Evolutionary conservation across 805 yeast genomes (phyloP).

Genomic region (Pachysolen tannophilus): DNA sequence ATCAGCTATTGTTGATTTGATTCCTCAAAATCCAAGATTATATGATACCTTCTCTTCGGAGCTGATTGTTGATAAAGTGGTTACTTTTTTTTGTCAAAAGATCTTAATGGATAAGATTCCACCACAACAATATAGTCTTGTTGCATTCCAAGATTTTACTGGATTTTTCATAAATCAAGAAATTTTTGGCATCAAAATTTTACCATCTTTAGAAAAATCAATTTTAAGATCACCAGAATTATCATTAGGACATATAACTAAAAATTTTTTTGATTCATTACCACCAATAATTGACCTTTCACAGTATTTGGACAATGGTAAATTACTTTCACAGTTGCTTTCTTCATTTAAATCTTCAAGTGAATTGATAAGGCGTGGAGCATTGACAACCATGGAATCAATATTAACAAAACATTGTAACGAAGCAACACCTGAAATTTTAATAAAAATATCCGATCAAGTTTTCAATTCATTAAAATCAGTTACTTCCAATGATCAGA

Average conservation of each 20-base stretch:
- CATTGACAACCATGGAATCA: slow-evolving; percentile 27
- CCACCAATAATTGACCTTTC: slow-evolving; percentile 33
- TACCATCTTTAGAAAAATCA: slow-evolving; percentile 67
- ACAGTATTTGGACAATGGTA: slow-evolving; percentile 27
- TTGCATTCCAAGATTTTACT: slow-evolving; percentile 36
- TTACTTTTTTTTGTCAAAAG: slow-evolving; percentile 26
- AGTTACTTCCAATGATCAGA: slow-evolving; percentile 55
- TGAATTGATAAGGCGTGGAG: slow-evolving; percentile 46
- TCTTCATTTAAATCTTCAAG: slow-evolving; percentile 65
- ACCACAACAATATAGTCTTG: slow-evolving; percentile 26
- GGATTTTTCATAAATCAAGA: slow-evolving; percentile 31
- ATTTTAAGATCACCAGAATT: slow-evolving; percentile 72
- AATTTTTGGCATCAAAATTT: slow-evolving; percentile 28
- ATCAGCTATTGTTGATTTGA: slow-evolving; percentile 1
- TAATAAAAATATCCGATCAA: slow-evolving; percentile 38
- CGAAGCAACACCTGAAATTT: slow-evolving; percentile 18
- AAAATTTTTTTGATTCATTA: slow-evolving; percentile 34
- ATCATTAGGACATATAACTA: slow-evolving; percentile 48
- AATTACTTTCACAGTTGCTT: slow-evolving; percentile 42
- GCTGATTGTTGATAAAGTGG: slow-evolving; percentile 12
- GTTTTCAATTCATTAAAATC: slow-evolving; percentile 49
- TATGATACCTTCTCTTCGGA: slow-evolving; percentile 4
- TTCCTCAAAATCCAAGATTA: slow-evolving; percentile 9
- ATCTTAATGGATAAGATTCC: slow-evolving; percentile 38
- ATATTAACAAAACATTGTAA: slow-evolving; percentile 16